A percentile compares a stretch with the other conserved stretches of the same genome.
Evolutionary conservation across 805 yeast species (phyloP).

Genomic region (Maudiozyma saulgeensis): DNA sequence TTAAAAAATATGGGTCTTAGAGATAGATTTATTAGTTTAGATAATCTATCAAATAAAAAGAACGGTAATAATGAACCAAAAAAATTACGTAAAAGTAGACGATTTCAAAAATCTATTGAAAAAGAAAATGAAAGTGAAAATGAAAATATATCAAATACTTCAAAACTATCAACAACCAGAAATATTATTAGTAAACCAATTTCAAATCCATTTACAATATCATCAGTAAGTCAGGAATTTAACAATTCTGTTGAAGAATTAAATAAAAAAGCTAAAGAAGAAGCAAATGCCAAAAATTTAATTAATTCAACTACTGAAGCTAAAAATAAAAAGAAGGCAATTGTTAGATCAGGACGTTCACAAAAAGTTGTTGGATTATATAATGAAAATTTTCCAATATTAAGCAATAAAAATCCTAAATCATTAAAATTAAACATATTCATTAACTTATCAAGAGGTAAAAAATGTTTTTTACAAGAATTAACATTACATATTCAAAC

Average conservation of each 20-base stretch:
- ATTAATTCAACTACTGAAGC: not conserved
- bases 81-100: constrained; percentile 10
- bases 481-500: constrained; percentile 13
- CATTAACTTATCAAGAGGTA: constrained; percentile 19
- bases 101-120: constrained; percentile 7
- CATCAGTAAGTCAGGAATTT: not conserved
- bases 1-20: constrained; percentile 1
- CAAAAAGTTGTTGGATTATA: constrained; percentile 18
- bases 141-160: not conserved
- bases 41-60: not conserved
- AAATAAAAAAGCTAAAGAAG: not conserved
- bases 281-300: not conserved
- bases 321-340: not conserved
- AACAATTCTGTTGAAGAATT: not conserved
- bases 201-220: not conserved
- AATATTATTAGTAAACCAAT: not conserved
- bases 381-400: constrained; percentile 21
- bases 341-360: not conserved
- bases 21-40: not conserved
- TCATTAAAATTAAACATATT: constrained; percentile 23
- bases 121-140: not conserved
- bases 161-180: not conserved
- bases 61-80: not conserved
- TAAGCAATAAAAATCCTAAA: constrained; percentile 22
- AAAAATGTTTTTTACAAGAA: constrained; percentile 20